These are phyloP conservation scores for Aspergillus niger DNA, from an alignment of 2,329 filamentous ascomycete genomes.

Conservation along the genomic window DNA sequence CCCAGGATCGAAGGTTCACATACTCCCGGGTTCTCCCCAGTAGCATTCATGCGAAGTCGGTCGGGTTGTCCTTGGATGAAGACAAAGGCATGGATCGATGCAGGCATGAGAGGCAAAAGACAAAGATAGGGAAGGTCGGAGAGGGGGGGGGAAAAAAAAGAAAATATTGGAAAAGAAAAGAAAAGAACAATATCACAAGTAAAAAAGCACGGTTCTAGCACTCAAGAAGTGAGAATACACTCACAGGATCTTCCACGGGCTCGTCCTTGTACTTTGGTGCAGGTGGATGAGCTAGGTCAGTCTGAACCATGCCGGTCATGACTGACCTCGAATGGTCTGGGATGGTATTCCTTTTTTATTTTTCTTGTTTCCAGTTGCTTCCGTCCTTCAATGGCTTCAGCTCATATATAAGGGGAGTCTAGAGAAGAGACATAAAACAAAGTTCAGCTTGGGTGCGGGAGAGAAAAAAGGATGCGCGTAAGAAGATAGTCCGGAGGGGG, in stretches of 20 bases:
- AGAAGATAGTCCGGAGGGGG: constrained; percentile 20
- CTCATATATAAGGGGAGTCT: constrained; percentile 7
- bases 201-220: constrained; percentile 4
- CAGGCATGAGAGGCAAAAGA: neutral
- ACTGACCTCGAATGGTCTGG: constrained; percentile 31
- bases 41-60: constrained; percentile 14
- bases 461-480: constrained; percentile 17
- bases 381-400: constrained; percentile 9
- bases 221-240: constrained; percentile 27
- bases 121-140: constrained; percentile 8
- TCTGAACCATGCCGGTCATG: constrained; percentile 49
- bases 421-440: neutral
- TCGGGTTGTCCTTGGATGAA: constrained; percentile 20
- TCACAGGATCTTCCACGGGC: constrained; percentile 50
- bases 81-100: constrained; percentile 1
- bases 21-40: constrained; percentile 14
- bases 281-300: constrained; percentile 42
- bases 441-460: constrained; percentile 18
- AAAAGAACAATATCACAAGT: constrained; percentile 15
- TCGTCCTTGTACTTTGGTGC: constrained; percentile 52
- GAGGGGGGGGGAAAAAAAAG: constrained; percentile 12
- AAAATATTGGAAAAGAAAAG: constrained; percentile 16
- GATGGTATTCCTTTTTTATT: constrained; percentile 18
- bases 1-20: neutral
- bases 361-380: constrained; percentile 2